Evolutionary conservation across 345 rosid genomes (phyloP).

Genomic region (Toxicodendron radicans): DNA sequence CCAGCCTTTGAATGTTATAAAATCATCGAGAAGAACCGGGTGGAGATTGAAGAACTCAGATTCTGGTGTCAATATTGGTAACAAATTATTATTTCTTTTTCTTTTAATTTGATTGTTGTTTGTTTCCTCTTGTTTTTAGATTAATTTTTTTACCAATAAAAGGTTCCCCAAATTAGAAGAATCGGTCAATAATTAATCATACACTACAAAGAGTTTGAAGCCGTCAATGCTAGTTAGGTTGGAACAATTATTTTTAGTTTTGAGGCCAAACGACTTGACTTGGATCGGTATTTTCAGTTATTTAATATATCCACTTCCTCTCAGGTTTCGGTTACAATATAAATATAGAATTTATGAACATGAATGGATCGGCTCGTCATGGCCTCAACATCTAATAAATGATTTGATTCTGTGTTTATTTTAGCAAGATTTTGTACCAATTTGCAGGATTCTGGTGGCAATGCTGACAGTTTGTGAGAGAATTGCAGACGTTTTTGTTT

Average conservation of each 20-base stretch:
- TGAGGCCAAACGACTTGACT: background rate
- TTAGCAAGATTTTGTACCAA: background rate
- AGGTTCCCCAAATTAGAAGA: background rate
- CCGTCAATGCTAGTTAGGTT: constrained; percentile 5
- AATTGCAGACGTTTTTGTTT: constrained; percentile 56
- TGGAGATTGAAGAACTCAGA: constrained; percentile 73
- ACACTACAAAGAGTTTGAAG: background rate
- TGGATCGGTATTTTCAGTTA: background rate
- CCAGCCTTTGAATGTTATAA: constrained; percentile 92
- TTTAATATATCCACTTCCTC: background rate
- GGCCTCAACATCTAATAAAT: no score
- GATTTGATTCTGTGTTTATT: background rate
- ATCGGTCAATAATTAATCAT: background rate
- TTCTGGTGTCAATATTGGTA: constrained; percentile 99
- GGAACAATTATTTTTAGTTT: background rate
- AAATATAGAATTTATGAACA: background rate
- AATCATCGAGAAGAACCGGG: constrained; percentile 78
- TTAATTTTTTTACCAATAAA: background rate
- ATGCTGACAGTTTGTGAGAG: constrained; percentile 67
- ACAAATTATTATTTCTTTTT: background rate
- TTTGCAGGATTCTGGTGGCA: constrained; percentile 82
- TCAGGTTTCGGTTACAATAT: background rate
- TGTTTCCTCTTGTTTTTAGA: background rate
- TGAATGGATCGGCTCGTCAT: background rate
- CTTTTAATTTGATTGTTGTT: background rate